These are phyloP conservation scores for Coniochaeta ligniaria DNA, from an alignment of 2,329 filamentous ascomycete genomes.

Conservation along the genomic window DNA sequence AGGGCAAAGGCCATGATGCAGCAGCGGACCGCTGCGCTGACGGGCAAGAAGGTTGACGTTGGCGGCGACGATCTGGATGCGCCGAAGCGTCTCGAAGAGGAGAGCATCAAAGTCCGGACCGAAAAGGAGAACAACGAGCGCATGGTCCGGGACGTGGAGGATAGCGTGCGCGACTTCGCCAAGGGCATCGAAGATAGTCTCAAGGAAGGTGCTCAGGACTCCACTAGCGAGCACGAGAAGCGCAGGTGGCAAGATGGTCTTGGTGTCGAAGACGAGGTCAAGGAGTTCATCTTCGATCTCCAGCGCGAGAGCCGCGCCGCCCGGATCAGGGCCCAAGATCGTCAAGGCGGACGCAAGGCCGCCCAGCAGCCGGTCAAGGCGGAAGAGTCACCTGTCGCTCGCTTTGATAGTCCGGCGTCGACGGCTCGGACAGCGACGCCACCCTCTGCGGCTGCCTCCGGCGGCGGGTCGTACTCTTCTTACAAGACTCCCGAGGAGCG, in stretches of 20 bases:
- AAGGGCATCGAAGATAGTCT: slow-evolving; percentile 79
- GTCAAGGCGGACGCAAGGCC: slow-evolving; percentile 34
- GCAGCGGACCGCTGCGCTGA: slow-evolving; percentile 85
- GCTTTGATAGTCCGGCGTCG: slow-evolving; percentile 43
- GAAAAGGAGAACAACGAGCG: slow-evolving; percentile 92
- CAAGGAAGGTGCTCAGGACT: slow-evolving; percentile 70
- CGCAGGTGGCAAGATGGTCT: slow-evolving; percentile 93
- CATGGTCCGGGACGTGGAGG: slow-evolving; percentile 95
- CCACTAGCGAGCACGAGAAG: slow-evolving; percentile 79
- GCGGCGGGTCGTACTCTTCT: slow-evolving; percentile 61
- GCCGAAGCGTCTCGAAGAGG: slow-evolving; percentile 80
- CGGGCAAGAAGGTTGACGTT: slow-evolving; percentile 69
- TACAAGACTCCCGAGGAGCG: slow-evolving; percentile 91
- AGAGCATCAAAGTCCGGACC: slow-evolving; percentile 70
- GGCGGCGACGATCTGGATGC: slow-evolving; percentile 69
- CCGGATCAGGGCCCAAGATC: slow-evolving; percentile 57
- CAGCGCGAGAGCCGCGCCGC: slow-evolving; percentile 78
- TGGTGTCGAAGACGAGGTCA: slow-evolving; percentile 92
- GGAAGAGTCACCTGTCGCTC: slow-evolving; percentile 34
- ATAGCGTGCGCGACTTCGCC: slow-evolving; percentile 86
- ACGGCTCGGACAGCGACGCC: slow-evolving; percentile 48
- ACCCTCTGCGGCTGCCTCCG: slow-evolving; percentile 35
- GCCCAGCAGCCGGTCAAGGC: slow-evolving; percentile 35
- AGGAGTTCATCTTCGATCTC: slow-evolving; percentile 96
- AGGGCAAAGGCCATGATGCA: slow-evolving; percentile 98